Conservation (phyloP, 2,329 filamentous ascomycete species). For the Alternaria gansuensis region DNA sequence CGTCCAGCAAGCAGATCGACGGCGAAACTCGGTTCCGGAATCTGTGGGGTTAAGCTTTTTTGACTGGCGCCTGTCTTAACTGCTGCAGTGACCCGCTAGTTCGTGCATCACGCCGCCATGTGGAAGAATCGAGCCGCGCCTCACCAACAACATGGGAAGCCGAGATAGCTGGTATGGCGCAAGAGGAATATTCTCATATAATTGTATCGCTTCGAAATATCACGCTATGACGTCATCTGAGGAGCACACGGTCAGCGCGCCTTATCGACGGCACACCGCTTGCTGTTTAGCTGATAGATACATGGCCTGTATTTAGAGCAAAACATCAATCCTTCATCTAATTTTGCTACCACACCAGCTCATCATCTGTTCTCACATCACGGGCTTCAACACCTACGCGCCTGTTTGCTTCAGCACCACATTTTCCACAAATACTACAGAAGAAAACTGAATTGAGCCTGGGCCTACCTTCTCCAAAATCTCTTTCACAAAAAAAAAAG, state of each 20-base stretch:
- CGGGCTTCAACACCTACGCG: neutral
- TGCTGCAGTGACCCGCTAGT: slow-evolving; percentile 33
- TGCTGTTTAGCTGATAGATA: too few species aligned
- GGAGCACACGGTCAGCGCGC: neutral
- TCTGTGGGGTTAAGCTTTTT: slow-evolving; percentile 27
- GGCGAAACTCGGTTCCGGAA: slow-evolving; percentile 13
- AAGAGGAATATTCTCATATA: neutral
- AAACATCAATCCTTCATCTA: too few species aligned
- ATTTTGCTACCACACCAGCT: too few species aligned
- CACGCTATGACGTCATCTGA: slow-evolving; percentile 1
- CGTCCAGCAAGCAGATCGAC: neutral
- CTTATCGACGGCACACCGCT: too few species aligned
- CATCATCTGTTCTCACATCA: too few species aligned
- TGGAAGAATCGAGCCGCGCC: slow-evolving; percentile 16
- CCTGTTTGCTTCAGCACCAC: neutral
- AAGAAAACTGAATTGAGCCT: neutral
- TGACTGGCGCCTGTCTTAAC: slow-evolving; percentile 20
- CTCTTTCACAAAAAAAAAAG: neutral
- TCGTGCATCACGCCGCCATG: slow-evolving; percentile 28
- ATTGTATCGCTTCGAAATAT: neutral
- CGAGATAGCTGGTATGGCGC: neutral
- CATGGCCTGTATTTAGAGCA: too few species aligned
- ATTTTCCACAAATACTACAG: neutral
- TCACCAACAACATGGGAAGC: slow-evolving; percentile 1
- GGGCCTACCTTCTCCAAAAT: neutral